Conservation (phyloP, 2,329 filamentous ascomycete genomes). For the Ceratocystis ficicola region DNA sequence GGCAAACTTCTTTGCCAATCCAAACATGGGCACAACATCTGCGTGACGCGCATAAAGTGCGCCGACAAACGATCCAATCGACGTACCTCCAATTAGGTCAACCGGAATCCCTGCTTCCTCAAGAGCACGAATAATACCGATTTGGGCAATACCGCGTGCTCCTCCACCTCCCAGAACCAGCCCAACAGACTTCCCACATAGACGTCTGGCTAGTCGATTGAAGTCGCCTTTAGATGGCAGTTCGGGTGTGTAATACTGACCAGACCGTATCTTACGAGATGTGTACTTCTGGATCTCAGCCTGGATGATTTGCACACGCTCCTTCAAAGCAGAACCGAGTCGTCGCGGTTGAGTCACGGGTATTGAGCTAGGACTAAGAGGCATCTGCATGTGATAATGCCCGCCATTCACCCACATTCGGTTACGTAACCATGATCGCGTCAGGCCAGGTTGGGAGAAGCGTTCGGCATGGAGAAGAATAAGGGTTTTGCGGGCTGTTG, state of each 20-base stretch:
- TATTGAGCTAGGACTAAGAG: slow-evolving; percentile 15
- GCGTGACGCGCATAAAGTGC: slow-evolving; percentile 91
- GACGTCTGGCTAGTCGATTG: slow-evolving; percentile 73
- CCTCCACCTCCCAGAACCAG: slow-evolving; percentile 89
- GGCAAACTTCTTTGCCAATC: slow-evolving; percentile 90
- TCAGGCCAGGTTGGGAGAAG: slow-evolving; percentile 73
- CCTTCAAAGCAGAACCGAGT: slow-evolving; percentile 75
- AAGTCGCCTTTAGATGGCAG: slow-evolving; percentile 95
- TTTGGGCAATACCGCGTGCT: slow-evolving; percentile 79
- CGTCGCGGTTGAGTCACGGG: slow-evolving; percentile 43
- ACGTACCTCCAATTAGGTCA: slow-evolving; percentile 88
- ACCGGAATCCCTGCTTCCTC: slow-evolving; percentile 96
- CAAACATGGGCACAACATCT: slow-evolving; percentile 93
- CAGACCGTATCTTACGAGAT: slow-evolving; percentile 77
- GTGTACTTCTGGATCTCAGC: slow-evolving; percentile 98
- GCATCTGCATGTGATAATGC: slow-evolving; percentile 95
- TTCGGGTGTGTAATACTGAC: slow-evolving; percentile 78
- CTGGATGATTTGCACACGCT: slow-evolving; percentile 85
- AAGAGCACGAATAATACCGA: slow-evolving; percentile 86
- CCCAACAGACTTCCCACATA: slow-evolving; percentile 90
- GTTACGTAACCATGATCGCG: slow-evolving; percentile 79
- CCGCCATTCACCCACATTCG: slow-evolving; percentile 97
- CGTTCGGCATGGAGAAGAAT: slow-evolving; percentile 82
- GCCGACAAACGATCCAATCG: slow-evolving; percentile 90
- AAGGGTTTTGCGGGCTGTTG: slow-evolving; percentile 83